phyloP scores from a whole-genome alignment of 371 early-diverging fungal species.

The Haplosporangium sp. region DNA sequence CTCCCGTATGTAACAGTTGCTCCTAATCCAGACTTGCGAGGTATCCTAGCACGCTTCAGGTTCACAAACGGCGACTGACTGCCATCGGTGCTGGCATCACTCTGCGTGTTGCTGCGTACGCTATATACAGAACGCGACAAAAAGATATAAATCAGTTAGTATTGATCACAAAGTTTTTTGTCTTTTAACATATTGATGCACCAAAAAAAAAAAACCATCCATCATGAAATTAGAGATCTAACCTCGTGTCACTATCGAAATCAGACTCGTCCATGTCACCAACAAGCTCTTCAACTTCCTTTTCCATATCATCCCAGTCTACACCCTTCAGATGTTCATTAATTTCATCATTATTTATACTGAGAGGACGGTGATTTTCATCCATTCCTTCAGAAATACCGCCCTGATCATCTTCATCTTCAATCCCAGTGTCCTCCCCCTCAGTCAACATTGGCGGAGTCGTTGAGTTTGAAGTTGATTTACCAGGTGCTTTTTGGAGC shows the following conservation, averaged over 20 bases:
- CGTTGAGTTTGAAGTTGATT: conserved; percentile 27
- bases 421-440: conserved; percentile 52
- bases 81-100: conserved; percentile 43
- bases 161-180: neutral
- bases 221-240: conserved; percentile 21
- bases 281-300: conserved; percentile 70
- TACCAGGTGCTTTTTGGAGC: conserved; percentile 42
- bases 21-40: conserved; percentile 33
- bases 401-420: conserved; percentile 36
- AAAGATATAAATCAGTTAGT: neutral
- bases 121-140: conserved; percentile 13
- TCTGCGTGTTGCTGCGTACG: conserved; percentile 44
- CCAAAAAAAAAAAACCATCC: neutral
- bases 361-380: conserved; percentile 45
- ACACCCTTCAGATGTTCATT: conserved; percentile 61
- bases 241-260: conserved; percentile 59
- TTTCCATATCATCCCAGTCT: conserved; percentile 68
- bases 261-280: conserved; percentile 67
- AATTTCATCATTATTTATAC: conserved; percentile 58
- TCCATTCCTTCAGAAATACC: conserved; percentile 49
- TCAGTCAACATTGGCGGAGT: conserved; percentile 23
- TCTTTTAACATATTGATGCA: neutral
- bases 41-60: conserved; percentile 41
- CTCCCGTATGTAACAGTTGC: conserved; percentile 33
- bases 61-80: conserved; percentile 23